Evolutionary conservation across 768 basidiomycete species (phyloP), one percentile per base, ranked within the genome.

Genomic region (Brasilioporus rufonigricans): DNA sequence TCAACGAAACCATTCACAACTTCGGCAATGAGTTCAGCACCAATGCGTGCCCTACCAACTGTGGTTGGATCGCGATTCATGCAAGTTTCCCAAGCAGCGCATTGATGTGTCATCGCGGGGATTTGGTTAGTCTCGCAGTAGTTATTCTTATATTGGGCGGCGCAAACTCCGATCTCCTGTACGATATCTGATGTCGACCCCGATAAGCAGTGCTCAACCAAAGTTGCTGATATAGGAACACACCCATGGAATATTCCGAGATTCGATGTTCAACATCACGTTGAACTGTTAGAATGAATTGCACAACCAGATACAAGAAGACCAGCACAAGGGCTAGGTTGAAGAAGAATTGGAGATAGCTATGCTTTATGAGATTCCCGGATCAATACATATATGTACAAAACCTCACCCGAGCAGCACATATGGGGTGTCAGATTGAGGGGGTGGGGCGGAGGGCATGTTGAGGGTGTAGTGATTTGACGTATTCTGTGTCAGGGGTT

Each of bases 1-100:
- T 99, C 96, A 14, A 98, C 91, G 67, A 99, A 99, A 1, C 92
- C 86, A 68, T 98, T 97, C 58, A 98, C 86, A 41, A 98, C 89
- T 66, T 97, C 95, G 49, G 93, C 96, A 71, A 98, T 87, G 53
- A 97, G 84, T 77, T 98, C 93, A 53, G 95, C 94, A 41, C 90
- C 86, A 60, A 99, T 88, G 63, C 83, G 86, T 55, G 93, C 91
- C 54, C 93, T 89, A 1, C 93, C 93, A 39, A 95, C 83, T 38
- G 87, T 85, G 19, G 86, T 85, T 51, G 95, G 93, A 76, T 98
- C 95, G 55, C 91, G 86, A 72, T 89, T 87, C 95, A 97, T 96
- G 68, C 94, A 98, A 6, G 83, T 82, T 66, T 96, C 91, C 96
- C 96, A 98, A 56, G 81, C 82, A 44, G 80, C 80, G 71, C 96